Evolutionary conservation across 2,329 filamentous ascomycete genomes (phyloP), one percentile per base, ranked within the genome.

Genomic region (Colletotrichum neosansevieriae): DNA sequence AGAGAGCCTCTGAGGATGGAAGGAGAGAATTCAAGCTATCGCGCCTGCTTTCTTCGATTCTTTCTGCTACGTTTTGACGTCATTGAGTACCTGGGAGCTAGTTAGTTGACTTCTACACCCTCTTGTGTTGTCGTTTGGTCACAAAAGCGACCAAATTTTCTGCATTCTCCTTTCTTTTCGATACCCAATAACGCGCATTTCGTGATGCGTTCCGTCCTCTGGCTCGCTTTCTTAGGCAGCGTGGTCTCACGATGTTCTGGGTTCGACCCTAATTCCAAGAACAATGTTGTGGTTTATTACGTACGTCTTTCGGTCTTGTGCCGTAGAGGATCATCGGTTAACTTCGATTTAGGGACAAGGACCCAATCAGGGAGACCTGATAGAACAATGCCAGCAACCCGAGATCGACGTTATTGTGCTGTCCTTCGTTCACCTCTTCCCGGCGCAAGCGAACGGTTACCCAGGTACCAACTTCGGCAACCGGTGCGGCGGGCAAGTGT

Each of bases 221-320:
- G 47, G 12, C 38, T 69, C 36, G 44, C 50, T 11, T 40, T 60
- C 12, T 17, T 71, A 1, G 36, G 62, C 38, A 12, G 62, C 15
- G 62, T 42, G 40, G 38, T 64, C 9, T 49, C 49, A 0, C 32
- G 34, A 1, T 58, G 59, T 42, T 59, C 50, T 0, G 67, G 36
- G 7, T 81, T 80, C 68, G 73, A 76, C 63, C 71, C 75, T 34
- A 70, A 59, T 4, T 77, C 77, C 0, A 79, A 79, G 59, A 75
- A 75, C 45, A 83, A 83, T 69, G 75, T 83, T 38, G 81, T 76
- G 7, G 75, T 82, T 4, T 84, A 83, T 70, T 84, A 79, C 72
- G 81, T 82, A 75, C 65, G 74, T 24, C 0, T 15, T 12, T 6
- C 13, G 17, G 2, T 6, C 17, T 17, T 3, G 4, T 6, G 3